Evolutionary conservation across 2,329 filamentous ascomycete species (phyloP), one percentile per base, ranked within the genome.

Genomic region (Xenosphaeropsis pyriputrescens): DNA sequence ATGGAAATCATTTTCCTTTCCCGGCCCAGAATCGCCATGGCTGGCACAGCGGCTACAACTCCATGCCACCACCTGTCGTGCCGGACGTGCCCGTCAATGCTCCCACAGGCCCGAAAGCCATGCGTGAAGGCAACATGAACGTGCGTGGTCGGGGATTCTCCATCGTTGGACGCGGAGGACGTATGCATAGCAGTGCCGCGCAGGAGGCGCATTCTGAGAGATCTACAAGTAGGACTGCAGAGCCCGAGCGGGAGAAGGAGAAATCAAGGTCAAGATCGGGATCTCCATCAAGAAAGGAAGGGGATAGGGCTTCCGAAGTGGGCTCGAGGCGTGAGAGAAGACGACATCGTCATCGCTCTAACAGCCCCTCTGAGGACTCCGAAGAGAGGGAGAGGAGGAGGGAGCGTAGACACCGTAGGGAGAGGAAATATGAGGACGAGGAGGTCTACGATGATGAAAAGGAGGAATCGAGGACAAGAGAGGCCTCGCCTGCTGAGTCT

Each of bases 51-150:
- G 30, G 30, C 30, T 14, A 14, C 13, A 17, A 14, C n/a, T 6
- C 16, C 9, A 32, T 17, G 16, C 30, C 30, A 7, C 35, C 51
- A 46, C 43, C 55, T 35, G 54, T 54, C 49, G 41, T 50, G 29
- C 41, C 55, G 44, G 57, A 59, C 39, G 61, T 67, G 37, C 75
- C 75, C 33, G 57, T 76, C 60, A 85, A 69, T 61, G 91, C 91
- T 18, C 91, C 91, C 18, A 93, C 82, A 39, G 91, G 88, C 8
- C 91, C 91, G 35, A 88, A 91, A 60, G 91, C 91, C 14, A 93
- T 96, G 85, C 74, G 89, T 45, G 81, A 91, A 58, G 85, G 86
- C 19, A 65, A 86, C 9, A 82, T 84, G 37, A 93, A 93, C 57
- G 88, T 79, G 40, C 84, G 82, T 47, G 71, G 83, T 38, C 64